Base-by-base conservation (phyloP, 2,329 filamentous ascomycete genomes). In the Fusarium humuli region DNA sequence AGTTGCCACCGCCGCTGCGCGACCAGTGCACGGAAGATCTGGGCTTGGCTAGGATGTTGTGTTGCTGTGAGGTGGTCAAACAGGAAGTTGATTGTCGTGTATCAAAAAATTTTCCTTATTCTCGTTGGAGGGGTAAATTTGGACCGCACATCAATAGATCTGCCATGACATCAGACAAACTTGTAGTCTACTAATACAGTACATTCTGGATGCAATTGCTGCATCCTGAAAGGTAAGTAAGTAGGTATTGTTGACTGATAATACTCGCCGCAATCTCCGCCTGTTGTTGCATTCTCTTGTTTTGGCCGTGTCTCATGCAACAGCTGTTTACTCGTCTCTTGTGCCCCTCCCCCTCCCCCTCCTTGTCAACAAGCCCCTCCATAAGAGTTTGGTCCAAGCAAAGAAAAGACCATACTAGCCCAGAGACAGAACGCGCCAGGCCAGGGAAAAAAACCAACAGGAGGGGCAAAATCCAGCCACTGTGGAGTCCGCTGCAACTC, bases 1-100 rank as follows among this genome's bases (percentile, higher is more conserved):
- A 44, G 54, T 77, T 72, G 75, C 75, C 75, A 77, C 75, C 73
- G 55, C 67, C 71, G 64, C 70, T 67, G 29, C 47, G 49, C 61
- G 60, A 59, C 66, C 66, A 65, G 67, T 64, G 64, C 73, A 74
- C 57, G 55, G 62, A 73, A 64, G 73, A 74, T 73, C 73, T 65
- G 48, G 64, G 46, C 62, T 60, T 65, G 53, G 53, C 62, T 45
- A 27, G 61, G 61, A 44, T 66, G 42, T 48, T 37, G 16, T 53
- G 54, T 52, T 55, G 23, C 37, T 50, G 32, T 65, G 55, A 61
- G 65, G 54, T 63, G 63, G 48, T 71, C 67, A 63, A 69, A 70
- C 22, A 53, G 55, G 61, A 58, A 73, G 72, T 66, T 61, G 61
- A 62, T 40, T 65, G 57, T 59, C 57, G 47, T 46, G 41, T 57